Evolutionary conservation across 768 basidiomycete genomes (phyloP), one percentile per base, ranked within the genome.

Genomic region (Leccinum imitatum): DNA sequence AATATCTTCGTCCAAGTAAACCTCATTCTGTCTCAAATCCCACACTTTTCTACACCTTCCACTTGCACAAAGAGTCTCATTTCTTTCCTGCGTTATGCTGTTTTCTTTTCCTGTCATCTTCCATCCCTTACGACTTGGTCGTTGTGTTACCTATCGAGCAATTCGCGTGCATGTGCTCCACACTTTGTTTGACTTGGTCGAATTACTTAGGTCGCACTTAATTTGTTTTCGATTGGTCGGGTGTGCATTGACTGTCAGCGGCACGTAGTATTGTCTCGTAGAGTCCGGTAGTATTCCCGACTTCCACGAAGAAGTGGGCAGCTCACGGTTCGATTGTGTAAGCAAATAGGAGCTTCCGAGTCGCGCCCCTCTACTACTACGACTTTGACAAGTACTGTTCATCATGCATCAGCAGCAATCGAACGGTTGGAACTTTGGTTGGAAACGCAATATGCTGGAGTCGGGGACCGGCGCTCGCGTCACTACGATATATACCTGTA

Each of bases 191-290:
- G 57, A 56, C 59, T 50, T 25, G 65, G 65, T 59, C 57, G 15
- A 57, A 58, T 59, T 60, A 63, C 56, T 67, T 70, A 61, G 56
- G 35, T 62, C 25, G 44, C 58, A 33, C 27, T 67, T 68, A 70
- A 71, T 68, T 56, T 58, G 60, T 63, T 60, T 57, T 61, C 51
- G 41, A 59, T 59, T 54, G 54, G 60, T 53, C 23, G 35, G 35
- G 53, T 30, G 17, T 30, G 27, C 46, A 33, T 30, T 30, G 50
- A 31, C 44, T 13, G 50, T 30, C 30, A 33, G 7, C 47, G 21
- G 23, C 46, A 31, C 14, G 15, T 48, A 54, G 47, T 54, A 27
- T 44, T 44, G 39, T 54, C 41, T 55, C 25, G 25, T 46, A 46
- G 37, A 54, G 37, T 54, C 53, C 21, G 9, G 27, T 44, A 58